Conservation (phyloP, 2,329 filamentous ascomycete species). For the Pyrenochaeta sp. region DNA sequence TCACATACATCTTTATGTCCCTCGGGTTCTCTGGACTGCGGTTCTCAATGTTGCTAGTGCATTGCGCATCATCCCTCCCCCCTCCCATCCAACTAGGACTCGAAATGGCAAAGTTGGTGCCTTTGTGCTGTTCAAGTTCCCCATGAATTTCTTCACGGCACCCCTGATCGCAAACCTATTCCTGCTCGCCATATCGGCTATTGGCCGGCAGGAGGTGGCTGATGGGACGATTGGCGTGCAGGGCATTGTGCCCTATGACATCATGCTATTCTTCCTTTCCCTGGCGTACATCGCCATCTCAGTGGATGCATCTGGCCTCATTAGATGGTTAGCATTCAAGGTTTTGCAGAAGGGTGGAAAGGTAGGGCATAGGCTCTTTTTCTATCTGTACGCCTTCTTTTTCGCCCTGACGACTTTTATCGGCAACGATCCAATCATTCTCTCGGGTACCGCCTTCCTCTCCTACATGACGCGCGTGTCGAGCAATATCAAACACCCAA, state of each 20-base stretch:
- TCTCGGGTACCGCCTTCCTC: constrained; percentile 77
- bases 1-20: constrained; percentile 69
- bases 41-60: constrained; percentile 55
- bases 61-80: constrained; percentile 63
- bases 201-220: constrained; percentile 71
- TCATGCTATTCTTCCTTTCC: constrained; percentile 78
- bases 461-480: constrained; percentile 81
- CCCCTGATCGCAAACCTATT: constrained; percentile 77
- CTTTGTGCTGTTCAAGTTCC: constrained; percentile 65
- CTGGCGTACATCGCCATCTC: constrained; percentile 80
- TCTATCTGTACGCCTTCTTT: constrained; percentile 78
- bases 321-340: constrained; percentile 74
- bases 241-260: constrained; percentile 74
- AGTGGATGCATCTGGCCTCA: constrained; percentile 77
- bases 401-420: constrained; percentile 73
- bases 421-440: constrained; percentile 78
- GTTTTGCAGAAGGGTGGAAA: constrained; percentile 73
- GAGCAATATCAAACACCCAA: constrained; percentile 73
- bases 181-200: constrained; percentile 73
- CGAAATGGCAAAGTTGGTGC: constrained; percentile 40
- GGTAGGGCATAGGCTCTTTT: constrained; percentile 73
- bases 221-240: constrained; percentile 73
- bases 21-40: constrained; percentile 58
- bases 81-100: constrained; percentile 28
- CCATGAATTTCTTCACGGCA: constrained; percentile 75